phyloP scores from a whole-genome alignment of 2,329 filamentous ascomycete species.

The Pseudogymnoascus sp. region DNA sequence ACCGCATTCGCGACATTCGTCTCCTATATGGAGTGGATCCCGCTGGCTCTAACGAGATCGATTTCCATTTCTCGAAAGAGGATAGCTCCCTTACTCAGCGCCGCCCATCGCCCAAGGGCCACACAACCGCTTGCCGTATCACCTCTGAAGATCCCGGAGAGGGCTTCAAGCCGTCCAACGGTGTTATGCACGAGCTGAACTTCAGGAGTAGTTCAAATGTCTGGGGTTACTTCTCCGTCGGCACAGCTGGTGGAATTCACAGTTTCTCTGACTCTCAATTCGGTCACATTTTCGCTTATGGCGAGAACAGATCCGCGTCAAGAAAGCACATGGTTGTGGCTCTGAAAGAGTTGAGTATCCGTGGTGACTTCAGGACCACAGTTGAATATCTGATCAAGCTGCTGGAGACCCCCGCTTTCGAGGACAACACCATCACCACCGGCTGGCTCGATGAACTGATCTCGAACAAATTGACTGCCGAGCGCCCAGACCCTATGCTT shows the following conservation, averaged over 20 bases:
- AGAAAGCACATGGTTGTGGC: constrained; percentile 99
- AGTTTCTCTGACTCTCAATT: constrained; percentile 99
- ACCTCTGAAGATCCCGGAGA: constrained; percentile 98
- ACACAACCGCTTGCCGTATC: constrained; percentile 97
- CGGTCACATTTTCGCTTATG: constrained; percentile 98
- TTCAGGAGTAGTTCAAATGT: constrained; percentile 98
- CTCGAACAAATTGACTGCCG: constrained; percentile 91
- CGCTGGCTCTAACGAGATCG: constrained; percentile 75
- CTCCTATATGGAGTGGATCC: constrained; percentile 93
- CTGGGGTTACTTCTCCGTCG: constrained; percentile 99
- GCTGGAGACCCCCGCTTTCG: constrained; percentile 93
- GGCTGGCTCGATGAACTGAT: constrained; percentile 99
- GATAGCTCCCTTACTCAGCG: constrained; percentile 78
- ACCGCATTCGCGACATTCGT: constrained; percentile 92
- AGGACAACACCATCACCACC: constrained; percentile 98
- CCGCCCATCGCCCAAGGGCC: constrained; percentile 85
- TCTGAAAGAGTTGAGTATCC: constrained; percentile 97
- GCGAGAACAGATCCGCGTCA: constrained; percentile 91
- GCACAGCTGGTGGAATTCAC: constrained; percentile 93
- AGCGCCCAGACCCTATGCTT: constrained; percentile 85
- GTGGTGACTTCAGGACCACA: constrained; percentile 96
- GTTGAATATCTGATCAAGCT: constrained; percentile 99
- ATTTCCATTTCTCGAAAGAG: constrained; percentile 90
- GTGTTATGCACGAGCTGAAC: constrained; percentile 98
- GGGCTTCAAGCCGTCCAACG: constrained; percentile 98